Conservation (phyloP, 2,329 filamentous ascomycete species). For the Pseudogymnoascus sp. region DNA sequence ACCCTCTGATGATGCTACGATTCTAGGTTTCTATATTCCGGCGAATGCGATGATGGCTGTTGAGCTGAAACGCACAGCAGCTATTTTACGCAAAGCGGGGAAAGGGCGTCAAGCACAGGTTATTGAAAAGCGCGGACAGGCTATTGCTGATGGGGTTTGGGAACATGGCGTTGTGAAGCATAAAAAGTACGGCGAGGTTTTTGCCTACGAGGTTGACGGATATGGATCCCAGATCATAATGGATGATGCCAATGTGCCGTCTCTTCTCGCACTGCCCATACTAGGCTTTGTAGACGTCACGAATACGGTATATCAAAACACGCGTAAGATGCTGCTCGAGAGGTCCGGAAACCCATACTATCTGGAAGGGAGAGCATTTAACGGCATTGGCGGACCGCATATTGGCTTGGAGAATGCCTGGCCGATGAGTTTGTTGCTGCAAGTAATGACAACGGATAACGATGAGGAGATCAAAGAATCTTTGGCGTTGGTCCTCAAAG, state of each 20-base stretch:
- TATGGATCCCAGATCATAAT: constrained; percentile 78
- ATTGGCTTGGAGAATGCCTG: constrained; percentile 87
- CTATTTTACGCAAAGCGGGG: constrained; percentile 56
- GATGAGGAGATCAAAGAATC: constrained; percentile 75
- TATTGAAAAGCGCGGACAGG: constrained; percentile 53
- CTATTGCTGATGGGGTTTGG: constrained; percentile 71
- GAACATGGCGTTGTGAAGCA: constrained; percentile 77
- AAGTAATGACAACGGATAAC: constrained; percentile 80
- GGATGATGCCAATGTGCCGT: constrained; percentile 86
- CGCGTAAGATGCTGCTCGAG: constrained; percentile 57
- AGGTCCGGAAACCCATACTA: constrained; percentile 71
- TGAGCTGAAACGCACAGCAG: constrained; percentile 70
- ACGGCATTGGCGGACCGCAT: constrained; percentile 80
- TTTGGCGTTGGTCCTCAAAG: constrained; percentile 67
- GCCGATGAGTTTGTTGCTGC: constrained; percentile 92
- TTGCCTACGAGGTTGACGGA: constrained; percentile 83
- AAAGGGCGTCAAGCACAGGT: constrained; percentile 47
- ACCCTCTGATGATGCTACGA: constrained; percentile 91
- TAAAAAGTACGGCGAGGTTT: constrained; percentile 69
- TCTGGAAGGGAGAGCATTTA: constrained; percentile 67
- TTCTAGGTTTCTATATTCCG: constrained; percentile 89
- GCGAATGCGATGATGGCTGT: constrained; percentile 95
- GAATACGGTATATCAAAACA: constrained; percentile 78
- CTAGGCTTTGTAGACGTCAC: constrained; percentile 65
- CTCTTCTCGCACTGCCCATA: constrained; percentile 68